Conservation (phyloP, 2,329 filamentous ascomycete species). For the Esteya vermicola region DNA sequence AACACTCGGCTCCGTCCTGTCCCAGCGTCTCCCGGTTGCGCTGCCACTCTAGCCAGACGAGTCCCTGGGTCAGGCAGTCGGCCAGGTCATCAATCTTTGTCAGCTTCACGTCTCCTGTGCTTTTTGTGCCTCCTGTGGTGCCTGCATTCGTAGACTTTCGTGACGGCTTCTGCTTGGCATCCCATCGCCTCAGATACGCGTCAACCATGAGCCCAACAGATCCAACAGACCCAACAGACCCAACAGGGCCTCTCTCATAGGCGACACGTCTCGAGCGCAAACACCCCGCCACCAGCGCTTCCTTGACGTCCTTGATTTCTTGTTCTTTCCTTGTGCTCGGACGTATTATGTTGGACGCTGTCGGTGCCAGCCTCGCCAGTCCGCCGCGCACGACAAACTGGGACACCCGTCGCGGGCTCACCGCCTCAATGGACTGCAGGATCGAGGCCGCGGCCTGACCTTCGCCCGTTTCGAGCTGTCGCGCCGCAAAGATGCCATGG, state of each 20-base stretch:
- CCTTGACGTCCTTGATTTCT: constrained; percentile 14
- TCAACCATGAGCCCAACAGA: constrained; percentile 3
- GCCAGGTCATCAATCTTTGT: constrained; percentile 70
- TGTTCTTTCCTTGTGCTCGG: constrained; percentile 11
- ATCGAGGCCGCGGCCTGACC: too few relatives aligned
- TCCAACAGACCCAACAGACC: neutral
- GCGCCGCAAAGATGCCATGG: constrained; percentile 50
- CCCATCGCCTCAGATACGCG: constrained; percentile 8
- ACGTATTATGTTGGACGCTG: neutral
- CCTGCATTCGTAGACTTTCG: too few relatives aligned
- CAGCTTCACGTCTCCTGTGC: constrained; percentile 2
- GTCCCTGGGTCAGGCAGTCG: constrained; percentile 63
- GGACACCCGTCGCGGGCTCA: constrained; percentile 36
- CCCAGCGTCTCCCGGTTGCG: constrained; percentile 30
- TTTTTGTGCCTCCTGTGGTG: constrained; percentile 7
- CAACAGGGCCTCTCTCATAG: neutral
- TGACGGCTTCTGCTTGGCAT: constrained; percentile 4
- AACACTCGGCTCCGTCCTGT: constrained; percentile 15
- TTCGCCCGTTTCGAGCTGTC: constrained; percentile 27
- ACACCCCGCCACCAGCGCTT: constrained; percentile 7
- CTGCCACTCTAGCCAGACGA: constrained; percentile 68
- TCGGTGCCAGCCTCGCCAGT: neutral
- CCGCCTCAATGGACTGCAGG: constrained; percentile 23
- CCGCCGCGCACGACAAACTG: constrained; percentile 31
- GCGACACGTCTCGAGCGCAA: neutral